Evolutionary conservation across 345 rosid genomes (phyloP).

Genomic region (Jatropha curcas): DNA sequence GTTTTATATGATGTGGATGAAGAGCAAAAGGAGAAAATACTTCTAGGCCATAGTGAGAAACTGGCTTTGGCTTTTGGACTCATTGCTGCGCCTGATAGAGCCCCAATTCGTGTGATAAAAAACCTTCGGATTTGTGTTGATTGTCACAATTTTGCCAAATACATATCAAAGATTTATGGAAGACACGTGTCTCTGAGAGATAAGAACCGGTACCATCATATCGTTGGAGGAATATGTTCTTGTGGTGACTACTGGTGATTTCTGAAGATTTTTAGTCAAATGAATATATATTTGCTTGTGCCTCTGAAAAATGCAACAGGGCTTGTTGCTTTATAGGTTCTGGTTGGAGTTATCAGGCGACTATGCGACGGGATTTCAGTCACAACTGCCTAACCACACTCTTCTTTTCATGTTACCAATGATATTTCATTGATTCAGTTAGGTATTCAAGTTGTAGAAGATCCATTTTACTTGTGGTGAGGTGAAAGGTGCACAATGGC

Average conservation of each 20-base stretch:
- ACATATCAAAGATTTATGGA: constrained; percentile 52
- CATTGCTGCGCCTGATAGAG: constrained; percentile 48
- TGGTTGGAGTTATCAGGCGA: neutral
- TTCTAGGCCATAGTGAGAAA: constrained; percentile 84
- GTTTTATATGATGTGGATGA: constrained; percentile 82
- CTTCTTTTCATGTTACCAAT: neutral
- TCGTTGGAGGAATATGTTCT: constrained; percentile 61
- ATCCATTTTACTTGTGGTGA: neutral
- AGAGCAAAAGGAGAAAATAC: constrained; percentile 88
- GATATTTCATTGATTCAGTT: neutral
- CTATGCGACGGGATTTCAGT: neutral
- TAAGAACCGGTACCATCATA: constrained; percentile 71
- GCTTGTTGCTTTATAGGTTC: too few relatives aligned
- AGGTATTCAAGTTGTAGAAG: neutral
- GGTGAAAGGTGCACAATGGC: neutral
- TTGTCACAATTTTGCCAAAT: constrained; percentile 89
- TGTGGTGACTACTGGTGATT: constrained; percentile 87
- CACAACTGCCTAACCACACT: neutral
- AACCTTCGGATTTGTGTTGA: constrained; percentile 81
- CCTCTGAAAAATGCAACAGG: neutral
- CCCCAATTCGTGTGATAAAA: constrained; percentile 67
- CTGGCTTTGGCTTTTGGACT: constrained; percentile 79
- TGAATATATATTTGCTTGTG: neutral
- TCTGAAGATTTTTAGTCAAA: constrained; percentile 2
- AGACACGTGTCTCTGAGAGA: constrained; percentile 72